Evolutionary conservation across 1,284 basidiomycete species (phyloP).

Genomic region (Melampsora americana): DNA sequence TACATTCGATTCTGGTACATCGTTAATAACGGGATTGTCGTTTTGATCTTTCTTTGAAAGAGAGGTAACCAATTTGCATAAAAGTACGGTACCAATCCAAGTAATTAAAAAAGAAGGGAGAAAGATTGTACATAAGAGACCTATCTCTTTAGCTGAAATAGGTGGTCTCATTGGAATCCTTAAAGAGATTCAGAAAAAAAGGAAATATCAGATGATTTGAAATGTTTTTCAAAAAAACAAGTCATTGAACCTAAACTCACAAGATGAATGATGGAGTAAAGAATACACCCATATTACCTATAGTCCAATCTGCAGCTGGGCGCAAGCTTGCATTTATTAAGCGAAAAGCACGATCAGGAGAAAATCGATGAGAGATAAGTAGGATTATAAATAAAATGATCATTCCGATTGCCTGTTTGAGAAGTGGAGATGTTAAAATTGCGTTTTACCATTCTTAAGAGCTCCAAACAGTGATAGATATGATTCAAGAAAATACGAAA

Average conservation of each 20-base stretch:
- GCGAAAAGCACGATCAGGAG: too few species aligned
- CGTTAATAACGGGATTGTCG: too few species aligned
- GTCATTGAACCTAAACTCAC: slow-evolving; percentile 1
- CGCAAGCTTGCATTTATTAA: neutral
- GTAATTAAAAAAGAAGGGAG: slow-evolving; percentile 28
- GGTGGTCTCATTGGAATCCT: slow-evolving; percentile 30
- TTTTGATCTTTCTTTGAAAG: too few species aligned
- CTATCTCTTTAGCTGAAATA: slow-evolving; percentile 38
- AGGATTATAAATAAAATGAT: too few species aligned
- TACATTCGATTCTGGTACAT: too few species aligned
- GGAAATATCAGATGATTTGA: neutral
- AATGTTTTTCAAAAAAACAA: too few species aligned
- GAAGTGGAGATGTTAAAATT: too few species aligned
- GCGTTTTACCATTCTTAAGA: too few species aligned
- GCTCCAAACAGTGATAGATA: too few species aligned
- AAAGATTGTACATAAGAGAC: slow-evolving; percentile 23
- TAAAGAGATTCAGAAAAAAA: neutral
- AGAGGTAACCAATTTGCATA: slow-evolving; percentile 11
- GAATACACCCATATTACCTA: slow-evolving; percentile 41
- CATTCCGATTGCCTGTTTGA: too few species aligned
- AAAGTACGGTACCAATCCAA: slow-evolving; percentile 29
- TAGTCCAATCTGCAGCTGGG: slow-evolving; percentile 28
- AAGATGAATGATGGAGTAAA: slow-evolving; percentile 44
- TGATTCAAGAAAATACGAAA: too few species aligned
- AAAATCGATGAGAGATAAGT: too few species aligned